Base-by-base conservation (phyloP, 1,284 basidiomycete species). In the Entoloma clypeatum region DNA sequence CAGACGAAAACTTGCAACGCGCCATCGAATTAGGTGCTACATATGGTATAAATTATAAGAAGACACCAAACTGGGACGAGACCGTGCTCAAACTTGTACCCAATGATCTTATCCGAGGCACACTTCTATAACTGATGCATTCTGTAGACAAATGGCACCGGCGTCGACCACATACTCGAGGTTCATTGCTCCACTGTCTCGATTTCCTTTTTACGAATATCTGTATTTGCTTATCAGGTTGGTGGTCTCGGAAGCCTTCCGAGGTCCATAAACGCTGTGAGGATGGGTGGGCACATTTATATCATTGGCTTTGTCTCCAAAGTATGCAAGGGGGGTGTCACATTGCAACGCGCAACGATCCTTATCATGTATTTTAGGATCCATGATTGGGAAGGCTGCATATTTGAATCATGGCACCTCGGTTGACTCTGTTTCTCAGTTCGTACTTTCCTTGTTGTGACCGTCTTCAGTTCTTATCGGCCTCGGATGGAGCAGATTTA, bases 91-190 rank as follows among this genome's bases (percentile, higher is more conserved):
- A 66, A 35, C 61, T 78, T n/a, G 64, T 62, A 41, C n/a, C n/a
- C 27, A 14, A 13, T 21, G 41, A 50, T 7, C 17, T 31, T 22
- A 23, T 11, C 7, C 7, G 2, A 13, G 16, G 8, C 13, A 1
- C 17, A 17, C 14, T 19, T n/a, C 11, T 32, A 17, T 17, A 23
- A 10, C 29, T 41, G 21, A 40, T 39, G 5, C 9, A 25, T 3
- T n/a, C 17, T 25, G 2, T 18, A 67, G 56, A 78, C 78, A 5
- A 62, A 62, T 10, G 76, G 72, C 1, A 53, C 54, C 8, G 79
- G 81, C 8, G 79, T 77, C 3, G 74, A 82, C 43, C 74, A 77
- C 50, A 56, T 81, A 26, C 59, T 82, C 33, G 79, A 82, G 56
- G 74, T 75, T 21, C 27, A 48, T 24, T 30, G 13, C 16, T 32